A percentile compares a stretch with the other conserved stretches of the same genome.
These are phyloP conservation scores for Xenosphaeropsis pyriputrescens DNA, from an alignment of 2,329 filamentous ascomycete genomes.

Conservation along the genomic window DNA sequence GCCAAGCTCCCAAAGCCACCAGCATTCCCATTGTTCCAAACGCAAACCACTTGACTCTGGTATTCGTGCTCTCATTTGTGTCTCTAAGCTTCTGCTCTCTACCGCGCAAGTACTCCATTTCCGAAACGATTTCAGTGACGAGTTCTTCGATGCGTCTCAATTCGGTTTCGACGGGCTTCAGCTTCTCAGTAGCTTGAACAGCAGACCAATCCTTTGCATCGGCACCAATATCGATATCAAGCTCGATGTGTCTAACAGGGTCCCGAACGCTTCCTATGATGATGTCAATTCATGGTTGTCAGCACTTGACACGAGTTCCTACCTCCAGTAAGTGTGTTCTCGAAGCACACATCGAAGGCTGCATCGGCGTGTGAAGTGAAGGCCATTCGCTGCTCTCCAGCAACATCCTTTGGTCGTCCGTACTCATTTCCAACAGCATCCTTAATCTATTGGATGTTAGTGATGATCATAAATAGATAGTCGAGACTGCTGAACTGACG, in stretches of 20 bases:
- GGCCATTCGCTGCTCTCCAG: slow-evolving; percentile 67
- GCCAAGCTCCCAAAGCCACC: slow-evolving; percentile 81
- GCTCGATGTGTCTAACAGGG: slow-evolving; percentile 46
- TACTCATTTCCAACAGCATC: slow-evolving; percentile 96
- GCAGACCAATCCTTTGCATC: slow-evolving; percentile 90
- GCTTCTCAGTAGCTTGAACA: slow-evolving; percentile 91
- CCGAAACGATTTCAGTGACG: slow-evolving; percentile 71
- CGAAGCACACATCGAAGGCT: slow-evolving; percentile 93
- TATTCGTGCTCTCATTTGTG: slow-evolving; percentile 99
- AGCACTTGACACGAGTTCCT: slow-evolving; percentile 21
- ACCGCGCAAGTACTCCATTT: slow-evolving; percentile 89
- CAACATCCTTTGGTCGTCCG: slow-evolving; percentile 77
- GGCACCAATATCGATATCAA: slow-evolving; percentile 21
- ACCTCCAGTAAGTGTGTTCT: slow-evolving; percentile 65
- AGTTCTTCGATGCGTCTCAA: slow-evolving; percentile 86
- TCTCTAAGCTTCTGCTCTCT: slow-evolving; percentile 93
- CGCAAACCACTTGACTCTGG: slow-evolving; percentile 96
- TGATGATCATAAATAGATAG: slow-evolving; percentile 1
- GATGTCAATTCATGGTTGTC: background rate
- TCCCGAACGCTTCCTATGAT: slow-evolving; percentile 8
- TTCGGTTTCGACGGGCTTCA: slow-evolving; percentile 93
- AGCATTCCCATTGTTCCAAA: slow-evolving; percentile 86
- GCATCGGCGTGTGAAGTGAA: slow-evolving; percentile 89
- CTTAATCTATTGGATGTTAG: slow-evolving; percentile 51
- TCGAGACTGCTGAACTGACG: slow-evolving; percentile 34